phyloP scores from a whole-genome alignment of 768 basidiomycete species.

The Pisolithus microcarpus region DNA sequence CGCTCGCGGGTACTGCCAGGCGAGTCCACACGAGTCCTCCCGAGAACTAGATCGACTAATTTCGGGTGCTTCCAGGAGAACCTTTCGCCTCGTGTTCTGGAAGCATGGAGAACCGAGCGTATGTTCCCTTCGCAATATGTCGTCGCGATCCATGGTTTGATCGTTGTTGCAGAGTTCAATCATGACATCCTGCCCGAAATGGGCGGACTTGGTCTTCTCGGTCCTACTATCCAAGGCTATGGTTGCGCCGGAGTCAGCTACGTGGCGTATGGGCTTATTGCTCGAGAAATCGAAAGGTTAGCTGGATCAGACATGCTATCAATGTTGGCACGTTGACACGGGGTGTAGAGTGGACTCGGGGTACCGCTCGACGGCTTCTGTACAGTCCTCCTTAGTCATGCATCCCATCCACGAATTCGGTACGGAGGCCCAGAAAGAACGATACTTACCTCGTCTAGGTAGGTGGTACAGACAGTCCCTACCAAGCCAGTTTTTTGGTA shows the following conservation, averaged over 20 bases:
- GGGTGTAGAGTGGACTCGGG: slow-evolving; percentile 82
- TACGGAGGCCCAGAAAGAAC: slow-evolving; percentile 81
- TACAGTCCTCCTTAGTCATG: slow-evolving; percentile 96
- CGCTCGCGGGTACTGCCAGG: slow-evolving; percentile 75
- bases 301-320: slow-evolving; percentile 5
- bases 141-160: neutral
- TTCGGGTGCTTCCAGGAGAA: slow-evolving; percentile 48
- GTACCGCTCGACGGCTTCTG: slow-evolving; percentile 90
- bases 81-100: slow-evolving; percentile 78
- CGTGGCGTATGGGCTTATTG: slow-evolving; percentile 91
- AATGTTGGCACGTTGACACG: neutral
- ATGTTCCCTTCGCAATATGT: slow-evolving; percentile 8
- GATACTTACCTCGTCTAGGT: slow-evolving; percentile 82
- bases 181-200: slow-evolving; percentile 75
- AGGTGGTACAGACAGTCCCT: slow-evolving; percentile 9
- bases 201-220: slow-evolving; percentile 86
- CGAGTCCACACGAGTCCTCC: slow-evolving; percentile 21
- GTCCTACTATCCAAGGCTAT: slow-evolving; percentile 88
- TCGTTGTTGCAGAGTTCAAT: slow-evolving; percentile 56
- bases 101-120: slow-evolving; percentile 88
- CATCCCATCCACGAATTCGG: slow-evolving; percentile 89
- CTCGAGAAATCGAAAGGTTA: slow-evolving; percentile 87
- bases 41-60: neutral
- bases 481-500: slow-evolving; percentile 1
- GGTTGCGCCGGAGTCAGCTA: slow-evolving; percentile 89